Conservation (phyloP, 495 filamentous ascomycete genomes). For the Penicillium desertorum region DNA sequence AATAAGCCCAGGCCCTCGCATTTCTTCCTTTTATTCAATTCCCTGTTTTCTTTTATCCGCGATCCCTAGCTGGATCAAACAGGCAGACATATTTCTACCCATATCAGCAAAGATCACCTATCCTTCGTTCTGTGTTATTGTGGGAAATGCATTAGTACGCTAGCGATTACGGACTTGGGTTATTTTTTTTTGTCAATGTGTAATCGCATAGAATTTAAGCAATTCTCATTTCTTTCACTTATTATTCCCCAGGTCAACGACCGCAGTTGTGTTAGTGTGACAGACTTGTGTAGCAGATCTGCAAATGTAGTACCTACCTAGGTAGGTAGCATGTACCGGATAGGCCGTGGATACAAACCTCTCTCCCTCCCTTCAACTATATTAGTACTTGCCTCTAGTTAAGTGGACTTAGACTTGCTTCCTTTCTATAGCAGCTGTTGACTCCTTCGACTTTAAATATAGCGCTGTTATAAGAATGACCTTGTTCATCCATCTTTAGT, state of each 20-base stretch:
- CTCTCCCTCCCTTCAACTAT: too few relatives aligned
- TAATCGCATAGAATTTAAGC: slow-evolving; percentile 26
- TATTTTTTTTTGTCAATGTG: slow-evolving; percentile 21
- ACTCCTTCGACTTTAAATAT: too few relatives aligned
- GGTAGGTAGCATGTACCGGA: too few relatives aligned
- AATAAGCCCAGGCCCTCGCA: slow-evolving; percentile 14
- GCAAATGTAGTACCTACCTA: slow-evolving; percentile 2
- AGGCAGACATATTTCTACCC: slow-evolving; percentile 28
- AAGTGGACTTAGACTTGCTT: too few relatives aligned
- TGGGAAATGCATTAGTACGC: slow-evolving; percentile 38
- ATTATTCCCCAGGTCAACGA: neutral
- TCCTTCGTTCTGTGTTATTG: slow-evolving; percentile 24
- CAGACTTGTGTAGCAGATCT: neutral
- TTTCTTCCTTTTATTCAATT: slow-evolving; percentile 17
- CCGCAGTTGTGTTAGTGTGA: slow-evolving; percentile 1
- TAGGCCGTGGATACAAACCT: too few relatives aligned
- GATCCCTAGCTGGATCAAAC: slow-evolving; percentile 14
- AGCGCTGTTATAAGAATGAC: too few relatives aligned
- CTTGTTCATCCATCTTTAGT: too few relatives aligned
- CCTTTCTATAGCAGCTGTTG: too few relatives aligned
- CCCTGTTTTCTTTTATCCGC: slow-evolving; percentile 11
- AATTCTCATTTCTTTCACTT: neutral
- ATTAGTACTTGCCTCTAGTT: too few relatives aligned
- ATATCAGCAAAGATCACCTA: slow-evolving; percentile 32
- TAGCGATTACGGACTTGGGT: slow-evolving; percentile 25